Base-by-base conservation (phyloP, 2,329 filamentous ascomycete species). In the Venturia oleaginea region DNA sequence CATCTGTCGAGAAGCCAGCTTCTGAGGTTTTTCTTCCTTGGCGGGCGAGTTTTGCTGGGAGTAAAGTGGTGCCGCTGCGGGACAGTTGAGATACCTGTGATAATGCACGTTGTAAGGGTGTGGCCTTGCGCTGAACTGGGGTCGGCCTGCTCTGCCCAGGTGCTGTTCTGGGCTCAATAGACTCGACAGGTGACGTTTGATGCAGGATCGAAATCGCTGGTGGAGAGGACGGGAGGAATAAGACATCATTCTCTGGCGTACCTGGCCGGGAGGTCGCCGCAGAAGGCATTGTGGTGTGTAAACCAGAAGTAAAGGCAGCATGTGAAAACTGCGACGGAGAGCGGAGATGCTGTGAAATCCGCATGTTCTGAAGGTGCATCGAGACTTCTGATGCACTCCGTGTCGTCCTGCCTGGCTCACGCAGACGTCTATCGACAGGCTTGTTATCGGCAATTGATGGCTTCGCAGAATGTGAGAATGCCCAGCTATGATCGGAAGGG, bases 271-370 rank as follows among this genome's bases (percentile, higher is more conserved):
- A 27, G 4, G 48, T 24, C 19, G 40, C 40, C 13, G 37, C 38
- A 34, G 57, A 64, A n/a, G 63, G 42, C 42, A 37, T 27, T 24
- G 38, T 13, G 8, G 54, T 24, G 13, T 48, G 15, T 15, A 24
- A 24, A 17, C n/a, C 30, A 15, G 37, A 43, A 15, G 57, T 8
- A 38, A 64, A 48, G 19, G 57, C n/a, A 22, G 40, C 27, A 24
- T 74, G 70, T 71, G 76, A 78, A 3, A 75, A 72, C 15, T 74
- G 69, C 3, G 77, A 79, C 19, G 73, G 73, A 7, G 76, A 78
- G 7, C 78, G 76, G 17, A 80, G 69, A 68, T 78, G 77, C 61
- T 77, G 74, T 2, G 76, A 78, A 34, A 80, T 79, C 15, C 75
- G 72, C 77, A 79, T 79, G 38, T 72, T 75, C 61, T 76, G 69